These are phyloP conservation scores for Candida verbasci DNA, from an alignment of 805 yeast genomes.

Conservation along the genomic window DNA sequence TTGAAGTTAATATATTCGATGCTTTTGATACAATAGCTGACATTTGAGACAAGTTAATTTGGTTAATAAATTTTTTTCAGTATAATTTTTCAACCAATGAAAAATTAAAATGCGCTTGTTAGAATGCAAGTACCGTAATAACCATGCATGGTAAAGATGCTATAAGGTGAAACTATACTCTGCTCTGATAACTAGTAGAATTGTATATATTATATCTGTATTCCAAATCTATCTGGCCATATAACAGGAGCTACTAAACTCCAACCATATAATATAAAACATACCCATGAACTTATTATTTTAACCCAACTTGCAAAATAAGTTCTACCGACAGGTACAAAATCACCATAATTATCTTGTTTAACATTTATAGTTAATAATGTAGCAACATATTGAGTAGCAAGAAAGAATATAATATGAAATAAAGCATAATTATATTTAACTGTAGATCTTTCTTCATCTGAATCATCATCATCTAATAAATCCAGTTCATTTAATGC, in stretches of 20 bases:
- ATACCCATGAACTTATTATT: conserved; percentile 87
- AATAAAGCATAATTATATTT: conserved; percentile 83
- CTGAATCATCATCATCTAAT: conserved; percentile 45
- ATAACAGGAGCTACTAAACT: conserved; percentile 85
- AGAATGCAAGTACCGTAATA: too few relatives aligned
- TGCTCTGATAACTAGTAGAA: neutral
- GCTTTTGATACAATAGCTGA: conserved; percentile 42
- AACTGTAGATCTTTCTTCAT: conserved; percentile 59
- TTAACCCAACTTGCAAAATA: conserved; percentile 95
- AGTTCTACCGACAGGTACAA: conserved; percentile 95
- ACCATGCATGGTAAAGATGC: too few relatives aligned
- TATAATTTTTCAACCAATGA: conserved; percentile 6
- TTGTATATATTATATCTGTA: conserved; percentile 15
- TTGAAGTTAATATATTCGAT: conserved; percentile 31
- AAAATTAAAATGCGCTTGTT: too few relatives aligned
- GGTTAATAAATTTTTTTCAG: conserved; percentile 5
- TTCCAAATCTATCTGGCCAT: conserved; percentile 81
- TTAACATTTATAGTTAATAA: conserved; percentile 87
- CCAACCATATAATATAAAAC: conserved; percentile 85
- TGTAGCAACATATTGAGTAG: conserved; percentile 96
- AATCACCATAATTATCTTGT: conserved; percentile 78
- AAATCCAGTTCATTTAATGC: conserved; percentile 76
- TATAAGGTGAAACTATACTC: too few relatives aligned
- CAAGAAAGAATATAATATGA: conserved; percentile 87
- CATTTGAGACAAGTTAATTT: conserved; percentile 22